Evolutionary conservation across 1,139 yeast genomes (phyloP).

Genomic region (Spencermartinsiella ligniputridi): DNA sequence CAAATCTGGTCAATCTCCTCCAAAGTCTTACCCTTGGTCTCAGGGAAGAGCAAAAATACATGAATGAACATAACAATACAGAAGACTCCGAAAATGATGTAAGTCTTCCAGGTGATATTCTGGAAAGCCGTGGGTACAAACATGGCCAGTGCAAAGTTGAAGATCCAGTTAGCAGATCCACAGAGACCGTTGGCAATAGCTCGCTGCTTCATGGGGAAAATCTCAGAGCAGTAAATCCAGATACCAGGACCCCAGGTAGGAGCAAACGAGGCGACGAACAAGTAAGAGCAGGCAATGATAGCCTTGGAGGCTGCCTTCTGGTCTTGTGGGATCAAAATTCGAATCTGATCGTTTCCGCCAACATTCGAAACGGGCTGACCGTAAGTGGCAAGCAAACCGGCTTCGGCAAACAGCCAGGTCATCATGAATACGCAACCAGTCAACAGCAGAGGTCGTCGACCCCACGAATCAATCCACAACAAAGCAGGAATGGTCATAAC

Average conservation of each 20-base stretch:
- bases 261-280: slow-evolving; percentile 62
- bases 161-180: slow-evolving; percentile 61
- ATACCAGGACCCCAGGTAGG: slow-evolving; percentile 64
- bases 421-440: slow-evolving; percentile 43
- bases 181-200: slow-evolving; percentile 51
- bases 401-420: slow-evolving; percentile 41
- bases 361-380: slow-evolving; percentile 35
- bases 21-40: slow-evolving; percentile 57
- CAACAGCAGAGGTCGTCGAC: slow-evolving; percentile 47
- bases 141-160: slow-evolving; percentile 54
- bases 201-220: slow-evolving; percentile 58
- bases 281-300: slow-evolving; percentile 57
- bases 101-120: slow-evolving; percentile 52
- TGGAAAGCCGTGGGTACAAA: slow-evolving; percentile 50
- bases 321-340: slow-evolving; percentile 42
- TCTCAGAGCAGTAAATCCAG: slow-evolving; percentile 55
- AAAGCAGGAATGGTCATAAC: slow-evolving; percentile 43
- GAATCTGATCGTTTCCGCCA: slow-evolving; percentile 43
- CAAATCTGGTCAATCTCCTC: slow-evolving; percentile 62
- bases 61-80: slow-evolving; percentile 52
- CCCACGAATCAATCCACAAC: slow-evolving; percentile 47
- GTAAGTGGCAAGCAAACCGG: slow-evolving; percentile 42
- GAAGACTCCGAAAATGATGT: slow-evolving; percentile 59
- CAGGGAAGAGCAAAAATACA: slow-evolving; percentile 59
- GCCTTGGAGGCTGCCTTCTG: slow-evolving; percentile 41